Evolutionary conservation across 257 asterid species (phyloP).

Genomic region (Solanum lignicaule): DNA sequence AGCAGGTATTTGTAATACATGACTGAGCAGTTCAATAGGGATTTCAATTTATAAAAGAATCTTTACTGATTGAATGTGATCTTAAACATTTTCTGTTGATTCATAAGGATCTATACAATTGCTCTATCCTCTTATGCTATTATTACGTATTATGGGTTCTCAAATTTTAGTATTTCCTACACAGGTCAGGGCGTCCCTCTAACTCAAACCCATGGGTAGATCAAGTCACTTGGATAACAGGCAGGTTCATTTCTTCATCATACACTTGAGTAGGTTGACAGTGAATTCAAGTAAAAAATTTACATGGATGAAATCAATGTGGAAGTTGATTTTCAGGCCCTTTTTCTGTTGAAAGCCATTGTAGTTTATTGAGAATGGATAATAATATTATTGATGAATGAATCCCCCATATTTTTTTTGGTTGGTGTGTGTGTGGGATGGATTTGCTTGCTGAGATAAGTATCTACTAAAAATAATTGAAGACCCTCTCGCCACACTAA

Average conservation of each 20-base stretch:
- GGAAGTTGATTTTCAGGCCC: not conserved
- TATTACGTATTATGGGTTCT: not conserved
- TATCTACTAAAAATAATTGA: not conserved
- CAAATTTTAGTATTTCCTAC: not conserved
- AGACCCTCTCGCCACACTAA: not conserved
- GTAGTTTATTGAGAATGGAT: not conserved
- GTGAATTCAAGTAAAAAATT: not conserved
- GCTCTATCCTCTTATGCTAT: not conserved
- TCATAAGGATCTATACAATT: not conserved
- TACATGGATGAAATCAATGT: not conserved
- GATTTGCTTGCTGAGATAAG: not conserved
- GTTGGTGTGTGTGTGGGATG: not conserved
- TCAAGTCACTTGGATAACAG: slow-evolving; percentile 92
- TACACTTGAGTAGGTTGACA: not conserved
- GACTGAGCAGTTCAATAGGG: not conserved
- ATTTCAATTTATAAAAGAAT: slow-evolving; percentile 2
- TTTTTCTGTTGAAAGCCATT: not conserved
- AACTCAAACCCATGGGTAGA: slow-evolving; percentile 74
- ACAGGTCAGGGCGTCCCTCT: slow-evolving; percentile 82
- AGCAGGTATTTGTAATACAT: slow-evolving; percentile 54
- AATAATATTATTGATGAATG: not conserved
- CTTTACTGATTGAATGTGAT: not conserved
- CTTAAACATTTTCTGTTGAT: not conserved
- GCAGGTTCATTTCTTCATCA: slow-evolving; percentile 41
- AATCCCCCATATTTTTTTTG: not conserved